These are phyloP conservation scores for Plasmodium chabaudi DNA, from an alignment of 169 alveolate genomes.

Conservation along the genomic window DNA sequence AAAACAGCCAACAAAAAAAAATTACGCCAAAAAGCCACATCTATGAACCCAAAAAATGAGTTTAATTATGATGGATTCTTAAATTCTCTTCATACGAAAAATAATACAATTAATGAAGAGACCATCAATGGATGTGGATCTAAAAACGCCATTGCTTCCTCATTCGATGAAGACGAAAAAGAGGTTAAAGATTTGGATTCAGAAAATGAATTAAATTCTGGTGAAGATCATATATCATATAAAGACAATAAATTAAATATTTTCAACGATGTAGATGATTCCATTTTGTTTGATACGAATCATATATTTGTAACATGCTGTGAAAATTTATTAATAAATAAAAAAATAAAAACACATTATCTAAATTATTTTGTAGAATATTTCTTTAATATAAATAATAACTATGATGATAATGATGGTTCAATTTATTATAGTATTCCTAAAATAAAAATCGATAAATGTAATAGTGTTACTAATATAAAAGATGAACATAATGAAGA, in stretches of 20 bases:
- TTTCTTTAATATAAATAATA: constrained; percentile 1
- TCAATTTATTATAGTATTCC: no score
- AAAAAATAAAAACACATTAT: constrained; percentile 15
- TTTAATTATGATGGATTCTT: constrained; percentile 45
- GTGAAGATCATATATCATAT: no score
- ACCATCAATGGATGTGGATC: not conserved
- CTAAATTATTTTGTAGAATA: constrained; percentile 9
- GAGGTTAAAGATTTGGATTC: no score
- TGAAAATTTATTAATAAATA: constrained; percentile 28
- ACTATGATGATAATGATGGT: not conserved
- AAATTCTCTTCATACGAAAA: constrained; percentile 2
- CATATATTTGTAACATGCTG: constrained; percentile 18
- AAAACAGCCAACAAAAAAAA: constrained; percentile 36
- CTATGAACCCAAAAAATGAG: constrained; percentile 2
- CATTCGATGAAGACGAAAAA: no score
- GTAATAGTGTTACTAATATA: no score
- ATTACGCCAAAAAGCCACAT: constrained; percentile 9
- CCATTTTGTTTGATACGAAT: not conserved
- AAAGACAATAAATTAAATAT: no score
- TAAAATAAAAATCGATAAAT: no score
- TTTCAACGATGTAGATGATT: no score
- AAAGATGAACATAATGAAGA: no score
- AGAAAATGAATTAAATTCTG: no score
- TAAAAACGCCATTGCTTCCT: no score
- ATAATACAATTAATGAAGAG: not conserved